Evolutionary conservation across 1,284 basidiomycete genomes (phyloP), one percentile per base, ranked within the genome.

Genomic region (Puccinia polysora): DNA sequence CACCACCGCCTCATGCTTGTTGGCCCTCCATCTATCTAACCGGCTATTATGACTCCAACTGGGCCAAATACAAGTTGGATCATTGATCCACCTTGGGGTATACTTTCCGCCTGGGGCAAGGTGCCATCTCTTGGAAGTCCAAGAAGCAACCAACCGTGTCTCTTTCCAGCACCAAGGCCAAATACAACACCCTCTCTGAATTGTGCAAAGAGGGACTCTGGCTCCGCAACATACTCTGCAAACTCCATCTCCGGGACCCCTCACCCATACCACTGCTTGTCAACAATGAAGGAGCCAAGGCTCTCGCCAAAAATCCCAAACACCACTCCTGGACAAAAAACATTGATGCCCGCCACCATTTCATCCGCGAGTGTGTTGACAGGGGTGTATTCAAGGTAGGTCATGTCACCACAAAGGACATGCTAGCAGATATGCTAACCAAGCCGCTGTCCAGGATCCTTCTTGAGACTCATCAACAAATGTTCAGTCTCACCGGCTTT

Each of bases 281-380:
- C 10, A 82, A 85, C 75, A 84, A 84, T 74, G 67, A 77, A 7
- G 77, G 79, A 0, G 76, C 81, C 0, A 80, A 83, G 34, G 58
- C 75, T 0, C 73, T 84, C 0, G 76, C 81, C 0, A 50, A 79
- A 7, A 81, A 82, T 64, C 77, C 80, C 0, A 76, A 77, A 3
- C 73, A 71, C 2, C 79, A 82, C 56, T 53, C 75, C 0, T 75
- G 77, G 0, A 76, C 78, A 15, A 84, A 84, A 74, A 83, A 84
- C 71, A 83, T 84, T 56, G 79, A 82, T 50, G 76, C 83, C 18
- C 72, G 74, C 0, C 77, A 81, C 62, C 82, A 84, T 65, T 81
- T 78, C 47, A 76, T 84, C 12, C 78, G 82, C 0, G 81, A 84
- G 49, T 65, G 64, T 0, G 79, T 84, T n/a, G n/a, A n/a, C n/a